Percentiles rank a stretch among this genome's conserved stretches.
Evolutionary conservation across 2,329 filamentous ascomycete genomes (phyloP).

Genomic region (Curvularia sp.): DNA sequence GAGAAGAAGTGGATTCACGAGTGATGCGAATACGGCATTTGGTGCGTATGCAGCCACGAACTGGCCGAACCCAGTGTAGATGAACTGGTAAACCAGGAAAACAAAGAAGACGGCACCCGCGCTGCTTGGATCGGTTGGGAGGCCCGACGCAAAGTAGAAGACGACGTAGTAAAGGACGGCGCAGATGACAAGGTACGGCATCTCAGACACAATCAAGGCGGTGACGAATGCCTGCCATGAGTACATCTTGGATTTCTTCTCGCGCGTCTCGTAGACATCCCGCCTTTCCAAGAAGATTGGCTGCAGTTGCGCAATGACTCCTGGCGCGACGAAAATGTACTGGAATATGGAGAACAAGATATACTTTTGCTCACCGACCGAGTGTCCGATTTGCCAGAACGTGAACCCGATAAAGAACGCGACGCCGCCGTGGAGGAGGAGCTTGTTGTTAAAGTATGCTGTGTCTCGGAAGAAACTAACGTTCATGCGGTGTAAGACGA

Average conservation of each 20-base stretch:
- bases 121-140: constrained; percentile 55
- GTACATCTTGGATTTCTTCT: constrained; percentile 72
- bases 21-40: constrained; percentile 61
- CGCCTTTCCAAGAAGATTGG: constrained; percentile 55
- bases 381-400: constrained; percentile 38
- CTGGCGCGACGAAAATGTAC: constrained; percentile 54
- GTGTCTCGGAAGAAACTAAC: constrained; percentile 34
- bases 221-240: constrained; percentile 76
- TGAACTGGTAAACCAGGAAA: constrained; percentile 71
- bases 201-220: constrained; percentile 72
- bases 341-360: constrained; percentile 59
- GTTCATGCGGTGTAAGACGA: constrained; percentile 36
- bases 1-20: constrained; percentile 51
- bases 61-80: constrained; percentile 63
- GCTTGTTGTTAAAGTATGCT: constrained; percentile 39
- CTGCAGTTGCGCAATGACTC: constrained; percentile 52
- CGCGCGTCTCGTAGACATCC: constrained; percentile 64
- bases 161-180: constrained; percentile 67
- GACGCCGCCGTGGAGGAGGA: constrained; percentile 32
- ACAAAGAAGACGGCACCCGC: constrained; percentile 58
- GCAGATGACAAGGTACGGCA: constrained; percentile 69
- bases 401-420: constrained; percentile 40
- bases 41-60: constrained; percentile 59
- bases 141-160: constrained; percentile 67
- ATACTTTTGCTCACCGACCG: constrained; percentile 51